Percentiles rank a stretch among this genome's conserved stretches.
These are phyloP conservation scores for Thamnidium elegans DNA, from an alignment of 192 early-diverging fungal species.

Conservation along the genomic window DNA sequence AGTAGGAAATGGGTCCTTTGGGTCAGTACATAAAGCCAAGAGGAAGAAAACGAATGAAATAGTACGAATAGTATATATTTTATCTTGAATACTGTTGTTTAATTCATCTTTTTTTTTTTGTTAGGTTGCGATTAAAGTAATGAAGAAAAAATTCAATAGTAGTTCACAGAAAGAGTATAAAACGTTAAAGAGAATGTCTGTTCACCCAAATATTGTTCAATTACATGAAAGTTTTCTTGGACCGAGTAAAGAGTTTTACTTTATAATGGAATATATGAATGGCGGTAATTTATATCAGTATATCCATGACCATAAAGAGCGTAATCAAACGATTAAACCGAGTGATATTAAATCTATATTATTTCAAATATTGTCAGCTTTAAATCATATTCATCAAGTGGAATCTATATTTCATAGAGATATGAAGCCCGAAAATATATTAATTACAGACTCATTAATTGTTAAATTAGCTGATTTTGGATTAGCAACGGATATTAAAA, in stretches of 20 bases:
- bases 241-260: conserved; percentile 79
- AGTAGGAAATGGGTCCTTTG: conserved; percentile 83
- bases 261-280: conserved; percentile 97
- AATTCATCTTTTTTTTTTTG: background rate
- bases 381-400: conserved; percentile 85
- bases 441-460: conserved; percentile 52
- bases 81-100: background rate
- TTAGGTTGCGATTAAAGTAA: conserved; percentile 87
- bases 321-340: background rate
- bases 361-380: conserved; percentile 82
- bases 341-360: conserved; percentile 33
- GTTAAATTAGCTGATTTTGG: conserved; percentile 98
- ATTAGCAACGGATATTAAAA: conserved; percentile 83
- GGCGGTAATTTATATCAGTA: conserved; percentile 88
- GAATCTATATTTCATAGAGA: conserved; percentile 93
- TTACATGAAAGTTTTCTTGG: conserved; percentile 82
- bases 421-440: conserved; percentile 96
- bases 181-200: conserved; percentile 66
- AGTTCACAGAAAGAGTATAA: conserved; percentile 80
- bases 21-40: conserved; percentile 66
- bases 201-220: conserved; percentile 83
- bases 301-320: conserved; percentile 71
- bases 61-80: conserved; percentile 43
- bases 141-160: conserved; percentile 78
- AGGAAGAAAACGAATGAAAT: conserved; percentile 62